A percentile compares a stretch with the other conserved stretches of the same genome.
Evolutionary conservation across 169 alveolate genomes (phyloP).

Genomic region (Eimeria sp.): DNA sequence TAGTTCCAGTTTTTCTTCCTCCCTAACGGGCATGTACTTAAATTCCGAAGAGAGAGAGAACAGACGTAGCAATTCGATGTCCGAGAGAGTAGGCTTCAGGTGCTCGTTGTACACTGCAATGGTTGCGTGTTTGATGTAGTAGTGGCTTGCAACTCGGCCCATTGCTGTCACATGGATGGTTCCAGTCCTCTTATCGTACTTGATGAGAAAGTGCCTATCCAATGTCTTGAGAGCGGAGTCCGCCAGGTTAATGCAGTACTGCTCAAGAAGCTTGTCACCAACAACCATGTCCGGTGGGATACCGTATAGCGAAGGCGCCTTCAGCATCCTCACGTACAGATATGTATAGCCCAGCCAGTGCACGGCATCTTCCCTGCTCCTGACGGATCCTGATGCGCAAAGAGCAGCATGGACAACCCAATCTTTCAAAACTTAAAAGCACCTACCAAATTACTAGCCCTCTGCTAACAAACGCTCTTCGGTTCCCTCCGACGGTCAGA

Average conservation of each 20-base stretch:
- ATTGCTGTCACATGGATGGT: slow-evolving; percentile 96
- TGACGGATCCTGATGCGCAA: slow-evolving; percentile 93
- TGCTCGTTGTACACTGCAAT: slow-evolving; percentile 96
- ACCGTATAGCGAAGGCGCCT: slow-evolving; percentile 96
- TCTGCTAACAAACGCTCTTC: neutral
- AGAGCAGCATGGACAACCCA: neutral
- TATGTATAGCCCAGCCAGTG: slow-evolving; percentile 99
- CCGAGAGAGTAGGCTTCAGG: slow-evolving; percentile 95
- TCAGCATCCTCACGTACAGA: slow-evolving; percentile 96
- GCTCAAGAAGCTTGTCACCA: slow-evolving; percentile 81
- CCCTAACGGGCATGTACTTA: slow-evolving; percentile 97
- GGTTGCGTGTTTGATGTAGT: slow-evolving; percentile 97
- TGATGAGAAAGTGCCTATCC: slow-evolving; percentile 96
- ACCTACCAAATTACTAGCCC: neutral
- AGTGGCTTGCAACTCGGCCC: slow-evolving; percentile 99
- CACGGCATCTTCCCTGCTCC: slow-evolving; percentile 97
- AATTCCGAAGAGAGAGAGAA: slow-evolving; percentile 98
- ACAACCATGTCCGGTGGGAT: slow-evolving; percentile 85
- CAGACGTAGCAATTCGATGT: slow-evolving; percentile 97
- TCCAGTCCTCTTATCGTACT: slow-evolving; percentile 94
- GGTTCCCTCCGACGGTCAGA: neutral
- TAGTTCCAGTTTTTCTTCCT: slow-evolving; percentile 98
- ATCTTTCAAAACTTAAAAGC: neutral
- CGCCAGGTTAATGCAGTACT: slow-evolving; percentile 78
- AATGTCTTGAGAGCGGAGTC: slow-evolving; percentile 96